A percentile compares a stretch with the other conserved stretches of the same genome.
These are phyloP conservation scores for Tylopilus sp. DNA, from an alignment of 768 basidiomycete species.

Conservation along the genomic window DNA sequence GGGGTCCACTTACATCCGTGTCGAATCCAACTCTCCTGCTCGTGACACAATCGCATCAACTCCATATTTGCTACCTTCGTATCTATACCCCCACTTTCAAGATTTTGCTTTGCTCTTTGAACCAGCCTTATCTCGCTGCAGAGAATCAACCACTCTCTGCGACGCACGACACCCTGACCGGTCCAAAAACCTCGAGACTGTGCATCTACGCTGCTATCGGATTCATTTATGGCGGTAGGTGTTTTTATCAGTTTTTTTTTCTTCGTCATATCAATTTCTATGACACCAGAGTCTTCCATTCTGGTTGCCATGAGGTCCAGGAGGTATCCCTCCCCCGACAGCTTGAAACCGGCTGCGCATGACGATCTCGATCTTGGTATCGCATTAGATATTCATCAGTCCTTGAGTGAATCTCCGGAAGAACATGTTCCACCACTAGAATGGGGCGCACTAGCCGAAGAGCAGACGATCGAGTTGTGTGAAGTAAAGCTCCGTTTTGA, in stretches of 20 bases:
- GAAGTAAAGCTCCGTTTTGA: constrained; percentile 55
- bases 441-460: constrained; percentile 60
- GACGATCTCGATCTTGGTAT: constrained; percentile 42
- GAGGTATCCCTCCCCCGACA: constrained; percentile 40
- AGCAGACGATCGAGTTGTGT: constrained; percentile 55
- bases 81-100: constrained; percentile 42
- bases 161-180: constrained; percentile 27
- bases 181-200: constrained; percentile 39
- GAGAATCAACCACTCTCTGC: constrained; percentile 35
- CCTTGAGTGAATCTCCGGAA: constrained; percentile 16
- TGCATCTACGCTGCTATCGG: constrained; percentile 62
- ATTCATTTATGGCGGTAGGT: constrained; percentile 53
- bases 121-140: constrained; percentile 34
- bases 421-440: constrained; percentile 27
- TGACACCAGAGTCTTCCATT: constrained; percentile 47
- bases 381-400: constrained; percentile 23
- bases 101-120: constrained; percentile 48
- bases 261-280: constrained; percentile 4
- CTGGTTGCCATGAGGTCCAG: constrained; percentile 62
- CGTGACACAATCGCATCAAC: constrained; percentile 60
- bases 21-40: constrained; percentile 56
- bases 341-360: constrained; percentile 23
- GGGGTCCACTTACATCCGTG: constrained; percentile 54
- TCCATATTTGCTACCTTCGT: constrained; percentile 54
- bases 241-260: neutral